Evolutionary conservation across 2,329 filamentous ascomycete genomes (phyloP).

Genomic region (Penicillium sp.): DNA sequence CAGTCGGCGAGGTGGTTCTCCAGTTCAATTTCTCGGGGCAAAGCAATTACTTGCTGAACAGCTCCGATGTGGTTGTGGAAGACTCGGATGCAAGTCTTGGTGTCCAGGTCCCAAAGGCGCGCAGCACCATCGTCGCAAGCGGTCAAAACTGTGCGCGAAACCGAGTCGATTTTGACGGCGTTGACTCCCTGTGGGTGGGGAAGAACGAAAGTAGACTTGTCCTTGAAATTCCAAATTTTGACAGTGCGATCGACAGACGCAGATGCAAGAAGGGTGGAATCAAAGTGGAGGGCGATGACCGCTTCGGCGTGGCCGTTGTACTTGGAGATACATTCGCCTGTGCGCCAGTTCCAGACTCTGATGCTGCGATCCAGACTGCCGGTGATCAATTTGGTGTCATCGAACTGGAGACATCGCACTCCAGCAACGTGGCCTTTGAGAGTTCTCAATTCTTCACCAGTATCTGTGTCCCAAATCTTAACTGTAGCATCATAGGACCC

Average conservation of each 20-base stretch:
- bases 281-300: conserved; percentile 85
- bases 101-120: conserved; percentile 90
- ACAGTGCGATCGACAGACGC: conserved; percentile 87
- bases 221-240: conserved; percentile 89
- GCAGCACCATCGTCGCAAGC: conserved; percentile 91
- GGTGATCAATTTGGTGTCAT: conserved; percentile 85
- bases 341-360: conserved; percentile 96
- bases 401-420: conserved; percentile 87
- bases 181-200: conserved; percentile 95
- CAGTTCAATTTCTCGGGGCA: conserved; percentile 85
- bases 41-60: conserved; percentile 83
- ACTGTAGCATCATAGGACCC: conserved; percentile 94
- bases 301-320: conserved; percentile 76
- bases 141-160: conserved; percentile 82
- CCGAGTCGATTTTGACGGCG: conserved; percentile 80
- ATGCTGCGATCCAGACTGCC: conserved; percentile 85
- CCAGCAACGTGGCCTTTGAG: conserved; percentile 78
- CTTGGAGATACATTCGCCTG: conserved; percentile 79
- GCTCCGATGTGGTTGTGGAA: conserved; percentile 93
- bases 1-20: conserved; percentile 65
- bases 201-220: conserved; percentile 75
- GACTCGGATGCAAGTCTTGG: conserved; percentile 69
- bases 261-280: conserved; percentile 78
- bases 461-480: conserved; percentile 94
- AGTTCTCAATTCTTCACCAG: conserved; percentile 80